A percentile compares a stretch with the other conserved stretches of the same genome.
Conservation (phyloP, 768 basidiomycete species). For the Pleurotus ostreatus region DNA sequence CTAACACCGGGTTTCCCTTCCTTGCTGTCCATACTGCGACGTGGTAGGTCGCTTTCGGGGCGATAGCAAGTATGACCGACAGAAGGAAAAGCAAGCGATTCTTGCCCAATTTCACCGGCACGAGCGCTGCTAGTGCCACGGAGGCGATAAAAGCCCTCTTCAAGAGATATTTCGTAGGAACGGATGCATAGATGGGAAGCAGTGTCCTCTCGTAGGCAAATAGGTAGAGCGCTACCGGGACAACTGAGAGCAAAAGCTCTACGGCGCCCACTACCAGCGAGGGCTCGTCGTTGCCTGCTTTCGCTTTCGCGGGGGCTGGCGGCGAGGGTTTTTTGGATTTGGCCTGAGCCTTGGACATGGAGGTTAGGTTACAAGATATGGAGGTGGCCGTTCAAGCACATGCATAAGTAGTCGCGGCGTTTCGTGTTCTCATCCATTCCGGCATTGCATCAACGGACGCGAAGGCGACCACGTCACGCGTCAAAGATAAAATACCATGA, state of each 20-base stretch:
- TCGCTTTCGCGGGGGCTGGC: too few species aligned
- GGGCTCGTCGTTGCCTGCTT: too few species aligned
- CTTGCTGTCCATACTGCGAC: constrained; percentile 56
- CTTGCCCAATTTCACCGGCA: constrained; percentile 30
- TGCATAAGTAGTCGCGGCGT: neutral
- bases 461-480: constrained; percentile 2
- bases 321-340: neutral
- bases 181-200: constrained; percentile 65
- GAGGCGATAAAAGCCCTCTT: constrained; percentile 29
- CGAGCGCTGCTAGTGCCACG: constrained; percentile 32
- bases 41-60: constrained; percentile 69
- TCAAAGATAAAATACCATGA: constrained; percentile 1
- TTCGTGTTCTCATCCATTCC: neutral
- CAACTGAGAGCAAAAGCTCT: neutral
- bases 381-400: neutral
- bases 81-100: constrained; percentile 25
- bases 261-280: neutral
- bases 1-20: constrained; percentile 45
- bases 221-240: constrained; percentile 51
- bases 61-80: constrained; percentile 31
- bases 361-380: neutral
- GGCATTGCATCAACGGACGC: neutral
- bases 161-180: constrained; percentile 50
- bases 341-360: neutral
- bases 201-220: constrained; percentile 61